Conservation (phyloP, 2,329 filamentous ascomycete species). For the Aureobasidium musti region DNA sequence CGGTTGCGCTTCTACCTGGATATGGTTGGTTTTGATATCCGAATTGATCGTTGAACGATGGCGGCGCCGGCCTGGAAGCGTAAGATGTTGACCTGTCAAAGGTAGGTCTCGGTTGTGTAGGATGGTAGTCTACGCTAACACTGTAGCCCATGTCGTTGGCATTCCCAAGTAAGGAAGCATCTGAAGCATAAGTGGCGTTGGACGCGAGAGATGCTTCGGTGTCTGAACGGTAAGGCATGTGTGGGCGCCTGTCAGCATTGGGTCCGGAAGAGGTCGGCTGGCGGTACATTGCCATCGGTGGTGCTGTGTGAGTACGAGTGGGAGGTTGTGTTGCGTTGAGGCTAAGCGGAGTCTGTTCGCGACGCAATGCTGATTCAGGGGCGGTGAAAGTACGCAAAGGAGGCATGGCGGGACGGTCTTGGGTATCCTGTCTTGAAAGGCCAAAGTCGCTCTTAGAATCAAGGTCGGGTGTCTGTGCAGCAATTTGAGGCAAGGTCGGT, state of each 20-base stretch:
- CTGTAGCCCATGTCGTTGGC: constrained; percentile 61
- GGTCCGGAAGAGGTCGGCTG: neutral
- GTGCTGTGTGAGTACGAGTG: constrained; percentile 11
- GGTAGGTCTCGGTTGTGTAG: constrained; percentile 5
- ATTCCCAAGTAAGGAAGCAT: constrained; percentile 62
- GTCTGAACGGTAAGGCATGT: constrained; percentile 43
- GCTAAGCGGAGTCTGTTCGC: constrained; percentile 5
- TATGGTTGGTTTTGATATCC: constrained; percentile 13
- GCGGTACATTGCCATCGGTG: constrained; percentile 8
- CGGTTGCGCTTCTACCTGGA: constrained; percentile 24
- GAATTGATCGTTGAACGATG: constrained; percentile 9
- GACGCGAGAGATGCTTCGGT: constrained; percentile 60
- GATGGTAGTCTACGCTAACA: constrained; percentile 15
- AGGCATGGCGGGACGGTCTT: constrained; percentile 38
- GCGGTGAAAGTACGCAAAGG: constrained; percentile 3
- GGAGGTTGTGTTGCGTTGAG: constrained; percentile 44
- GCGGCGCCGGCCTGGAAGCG: constrained; percentile 12
- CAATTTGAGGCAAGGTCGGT: constrained; percentile 67
- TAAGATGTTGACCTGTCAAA: constrained; percentile 30
- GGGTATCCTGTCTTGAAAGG: constrained; percentile 44
- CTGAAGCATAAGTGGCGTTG: constrained; percentile 62
- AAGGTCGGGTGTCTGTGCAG: constrained; percentile 54
- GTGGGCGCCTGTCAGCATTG: constrained; percentile 38
- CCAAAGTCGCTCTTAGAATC: constrained; percentile 50
- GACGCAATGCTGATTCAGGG: neutral